A percentile compares a stretch with the other conserved stretches of the same genome.
Evolutionary conservation across 2,329 filamentous ascomycete genomes (phyloP).

Genomic region (Ophiosphaerella korrae): DNA sequence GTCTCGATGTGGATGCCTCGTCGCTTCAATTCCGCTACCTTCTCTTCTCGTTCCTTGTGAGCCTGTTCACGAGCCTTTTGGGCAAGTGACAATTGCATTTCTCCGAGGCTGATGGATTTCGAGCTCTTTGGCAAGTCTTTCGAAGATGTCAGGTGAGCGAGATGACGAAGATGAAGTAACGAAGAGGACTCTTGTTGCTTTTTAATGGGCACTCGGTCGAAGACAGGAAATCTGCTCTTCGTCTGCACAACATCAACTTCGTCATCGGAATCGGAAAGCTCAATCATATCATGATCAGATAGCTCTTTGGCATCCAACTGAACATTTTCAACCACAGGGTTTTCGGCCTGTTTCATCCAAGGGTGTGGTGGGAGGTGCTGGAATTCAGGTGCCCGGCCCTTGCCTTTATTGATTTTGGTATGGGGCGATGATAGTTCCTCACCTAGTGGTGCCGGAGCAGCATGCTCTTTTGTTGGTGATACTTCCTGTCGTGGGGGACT

Average conservation of each 20-base stretch:
- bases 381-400: slow-evolving; percentile 60
- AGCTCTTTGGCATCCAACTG: slow-evolving; percentile 10
- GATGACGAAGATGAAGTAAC: slow-evolving; percentile 70
- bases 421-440: slow-evolving; percentile 12
- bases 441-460: not conserved
- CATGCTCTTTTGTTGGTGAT: not conserved
- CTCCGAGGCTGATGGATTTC: slow-evolving; percentile 67
- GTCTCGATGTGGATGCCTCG: slow-evolving; percentile 84
- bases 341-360: slow-evolving; percentile 18
- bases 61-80: slow-evolving; percentile 81
- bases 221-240: slow-evolving; percentile 56
- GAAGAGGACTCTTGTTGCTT: slow-evolving; percentile 67
- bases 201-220: slow-evolving; percentile 69
- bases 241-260: slow-evolving; percentile 66
- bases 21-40: slow-evolving; percentile 74
- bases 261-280: slow-evolving; percentile 61
- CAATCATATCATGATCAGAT: slow-evolving; percentile 25
- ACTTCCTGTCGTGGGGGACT: slow-evolving; percentile 46
- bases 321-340: slow-evolving; percentile 19
- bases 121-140: slow-evolving; percentile 53
- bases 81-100: slow-evolving; percentile 71
- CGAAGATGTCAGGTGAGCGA: slow-evolving; percentile 71
- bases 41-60: slow-evolving; percentile 74
- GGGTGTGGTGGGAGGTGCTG: slow-evolving; percentile 40
- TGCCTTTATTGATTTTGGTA: slow-evolving; percentile 60